Percentiles rank a stretch among this genome's conserved stretches.
Evolutionary conservation across 306 rosid genomes (phyloP).

Genomic region (Nissolia schottii): DNA sequence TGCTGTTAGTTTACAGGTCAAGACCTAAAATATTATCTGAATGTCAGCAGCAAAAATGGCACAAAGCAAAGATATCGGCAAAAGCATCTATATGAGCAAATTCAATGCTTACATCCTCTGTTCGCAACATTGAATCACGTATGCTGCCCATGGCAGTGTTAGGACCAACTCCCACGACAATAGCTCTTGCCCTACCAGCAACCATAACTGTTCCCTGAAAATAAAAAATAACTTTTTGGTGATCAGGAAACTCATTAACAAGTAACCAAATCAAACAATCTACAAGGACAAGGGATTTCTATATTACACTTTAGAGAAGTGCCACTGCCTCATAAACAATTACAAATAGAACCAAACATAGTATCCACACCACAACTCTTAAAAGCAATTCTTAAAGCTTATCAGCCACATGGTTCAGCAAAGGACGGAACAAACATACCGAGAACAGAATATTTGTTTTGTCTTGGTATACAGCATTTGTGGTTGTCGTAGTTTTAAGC

Average conservation of each 20-base stretch:
- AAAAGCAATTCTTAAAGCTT: slow-evolving; percentile 10
- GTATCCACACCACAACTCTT: background rate
- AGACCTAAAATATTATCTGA: slow-evolving; percentile 12
- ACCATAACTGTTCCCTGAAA: slow-evolving; percentile 92
- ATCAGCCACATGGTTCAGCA: slow-evolving; percentile 10
- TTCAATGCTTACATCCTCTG: slow-evolving; percentile 79
- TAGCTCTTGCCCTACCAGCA: slow-evolving; percentile 96
- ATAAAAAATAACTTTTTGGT: slow-evolving; percentile 12
- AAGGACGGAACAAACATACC: slow-evolving; percentile 42
- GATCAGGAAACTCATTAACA: background rate
- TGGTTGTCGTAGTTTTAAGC: slow-evolving; percentile 60
- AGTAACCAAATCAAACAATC: background rate
- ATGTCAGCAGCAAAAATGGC: slow-evolving; percentile 14
- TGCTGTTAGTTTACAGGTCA: slow-evolving; percentile 6
- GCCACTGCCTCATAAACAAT: background rate
- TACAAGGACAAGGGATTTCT: background rate
- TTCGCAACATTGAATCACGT: slow-evolving; percentile 84
- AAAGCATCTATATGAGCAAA: background rate
- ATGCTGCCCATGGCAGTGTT: slow-evolving; percentile 97
- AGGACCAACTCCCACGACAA: slow-evolving; percentile 88
- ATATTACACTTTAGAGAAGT: background rate
- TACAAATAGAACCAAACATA: background rate
- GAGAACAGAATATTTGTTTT: slow-evolving; percentile 95
- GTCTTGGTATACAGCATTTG: slow-evolving; percentile 95
- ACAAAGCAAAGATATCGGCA: slow-evolving; percentile 9